Evolutionary conservation across 1,139 yeast genomes (phyloP).

Genomic region (Ashbya aceris): DNA sequence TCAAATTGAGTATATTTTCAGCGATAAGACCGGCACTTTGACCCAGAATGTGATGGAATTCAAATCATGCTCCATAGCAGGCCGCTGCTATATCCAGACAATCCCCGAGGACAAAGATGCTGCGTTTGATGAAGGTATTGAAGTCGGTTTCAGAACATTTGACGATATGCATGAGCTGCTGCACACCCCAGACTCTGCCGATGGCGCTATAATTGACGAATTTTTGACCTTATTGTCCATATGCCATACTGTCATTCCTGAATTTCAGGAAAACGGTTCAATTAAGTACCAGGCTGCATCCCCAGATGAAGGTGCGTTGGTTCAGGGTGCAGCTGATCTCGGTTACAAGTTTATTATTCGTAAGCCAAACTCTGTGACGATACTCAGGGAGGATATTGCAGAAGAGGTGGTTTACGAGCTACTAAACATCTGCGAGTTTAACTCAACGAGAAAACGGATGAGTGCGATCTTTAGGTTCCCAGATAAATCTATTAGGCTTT

Average conservation of each 20-base stretch:
- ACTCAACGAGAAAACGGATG: conserved; percentile 96
- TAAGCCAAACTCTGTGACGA: conserved; percentile 72
- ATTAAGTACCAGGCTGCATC: conserved; percentile 97
- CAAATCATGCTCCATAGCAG: conserved; percentile 89
- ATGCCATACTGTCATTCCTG: conserved; percentile 97
- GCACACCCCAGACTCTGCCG: conserved; percentile 36
- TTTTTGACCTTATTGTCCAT: conserved; percentile 80
- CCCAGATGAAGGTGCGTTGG: conserved; percentile 98
- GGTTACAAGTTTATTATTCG: conserved; percentile 82
- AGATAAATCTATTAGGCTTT: conserved; percentile 80
- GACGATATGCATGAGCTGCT: conserved; percentile 51
- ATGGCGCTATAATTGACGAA: conserved; percentile 61
- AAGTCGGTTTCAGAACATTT: conserved; percentile 71
- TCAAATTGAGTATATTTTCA: conserved; percentile 88
- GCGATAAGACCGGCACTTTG: conserved; percentile 94
- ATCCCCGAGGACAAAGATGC: conserved; percentile 87
- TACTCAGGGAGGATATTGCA: conserved; percentile 39
- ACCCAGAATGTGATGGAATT: conserved; percentile 96
- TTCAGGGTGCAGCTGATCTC: conserved; percentile 85
- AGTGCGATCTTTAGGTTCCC: conserved; percentile 91
- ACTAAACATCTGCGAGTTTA: conserved; percentile 88
- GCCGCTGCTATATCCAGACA: conserved; percentile 76
- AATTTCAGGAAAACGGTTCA: conserved; percentile 46
- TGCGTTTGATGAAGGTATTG: conserved; percentile 66
- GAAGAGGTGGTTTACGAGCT: conserved; percentile 58